Percentiles rank a stretch among this genome's conserved stretches.
Evolutionary conservation across 1,139 yeast species (phyloP).

Genomic region (Petasospora fabianii): DNA sequence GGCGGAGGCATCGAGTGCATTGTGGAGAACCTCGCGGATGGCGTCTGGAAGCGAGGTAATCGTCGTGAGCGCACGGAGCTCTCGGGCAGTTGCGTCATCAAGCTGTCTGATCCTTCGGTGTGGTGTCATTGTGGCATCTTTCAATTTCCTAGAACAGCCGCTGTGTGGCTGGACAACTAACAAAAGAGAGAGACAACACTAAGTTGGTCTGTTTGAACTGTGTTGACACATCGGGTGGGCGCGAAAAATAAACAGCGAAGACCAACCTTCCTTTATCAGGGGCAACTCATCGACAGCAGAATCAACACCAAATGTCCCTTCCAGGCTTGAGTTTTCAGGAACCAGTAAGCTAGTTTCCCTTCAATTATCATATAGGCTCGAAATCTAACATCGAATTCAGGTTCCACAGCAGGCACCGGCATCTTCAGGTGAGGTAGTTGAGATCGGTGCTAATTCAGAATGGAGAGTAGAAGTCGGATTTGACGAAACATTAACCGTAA

Average conservation of each 20-base stretch:
- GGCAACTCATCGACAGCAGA: background rate
- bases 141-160: background rate
- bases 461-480: constrained; percentile 82
- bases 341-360: background rate
- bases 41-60: constrained; percentile 31
- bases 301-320: constrained; percentile 3
- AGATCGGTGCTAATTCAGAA: constrained; percentile 53
- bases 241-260: constrained; percentile 2
- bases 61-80: constrained; percentile 28
- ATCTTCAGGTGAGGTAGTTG: constrained; percentile 16
- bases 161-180: background rate
- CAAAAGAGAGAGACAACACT: background rate
- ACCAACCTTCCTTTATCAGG: background rate
- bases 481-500: constrained; percentile 52
- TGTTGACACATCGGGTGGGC: constrained; percentile 1
- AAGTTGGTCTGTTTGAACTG: background rate
- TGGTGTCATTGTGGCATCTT: background rate
- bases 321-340: constrained; percentile 3
- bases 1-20: constrained; percentile 55
- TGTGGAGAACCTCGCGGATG: constrained; percentile 43
- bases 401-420: constrained; percentile 6
- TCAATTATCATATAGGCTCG: background rate
- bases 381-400: constrained; percentile 1
- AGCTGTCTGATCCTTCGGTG: constrained; percentile 6
- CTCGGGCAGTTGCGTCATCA: constrained; percentile 17